Percentiles rank a stretch among this genome's conserved stretches.
phyloP scores from a whole-genome alignment of 2,329 filamentous ascomycete species.

The Chalara sp. region DNA sequence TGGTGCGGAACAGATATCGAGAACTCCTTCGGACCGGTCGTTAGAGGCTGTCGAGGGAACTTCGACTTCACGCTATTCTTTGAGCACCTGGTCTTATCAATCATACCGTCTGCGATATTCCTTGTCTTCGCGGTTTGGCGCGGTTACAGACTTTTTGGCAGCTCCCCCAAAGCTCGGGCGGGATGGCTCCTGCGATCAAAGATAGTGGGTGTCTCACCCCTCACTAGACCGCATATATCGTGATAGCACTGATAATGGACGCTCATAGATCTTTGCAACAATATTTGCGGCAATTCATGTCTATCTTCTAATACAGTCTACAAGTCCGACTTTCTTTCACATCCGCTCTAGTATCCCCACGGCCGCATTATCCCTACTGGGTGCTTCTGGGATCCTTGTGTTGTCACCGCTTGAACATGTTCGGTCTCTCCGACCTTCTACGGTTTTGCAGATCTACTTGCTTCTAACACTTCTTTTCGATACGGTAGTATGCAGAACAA shows the following conservation, averaged over 20 bases:
- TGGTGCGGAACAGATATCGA: background rate
- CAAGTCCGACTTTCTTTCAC: no score
- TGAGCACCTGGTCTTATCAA: slow-evolving; percentile 9
- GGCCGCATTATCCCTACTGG: no score
- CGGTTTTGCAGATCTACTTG: slow-evolving; percentile 12
- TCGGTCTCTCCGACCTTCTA: slow-evolving; percentile 4
- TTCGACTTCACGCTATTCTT: slow-evolving; percentile 15
- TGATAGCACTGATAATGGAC: no score
- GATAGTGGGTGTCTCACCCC: no score
- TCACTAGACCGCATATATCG: no score
- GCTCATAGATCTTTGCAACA: no score
- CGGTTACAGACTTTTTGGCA: no score
- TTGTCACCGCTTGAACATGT: slow-evolving; percentile 3
- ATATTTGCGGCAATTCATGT: no score
- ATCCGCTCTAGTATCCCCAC: no score
- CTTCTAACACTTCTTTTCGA: slow-evolving; percentile 12
- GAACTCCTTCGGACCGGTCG: slow-evolving; percentile 6
- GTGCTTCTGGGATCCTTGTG: background rate
- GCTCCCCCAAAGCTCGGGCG: no score
- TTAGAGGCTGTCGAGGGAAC: slow-evolving; percentile 8
- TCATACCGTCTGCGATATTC: slow-evolving; percentile 7
- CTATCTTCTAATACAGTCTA: no score
- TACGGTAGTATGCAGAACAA: slow-evolving; percentile 11
- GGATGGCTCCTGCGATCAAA: no score
- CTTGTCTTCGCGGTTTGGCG: background rate